phyloP scores from a whole-genome alignment of 2,329 filamentous ascomycete genomes.

The Aureobasidium sp. region DNA sequence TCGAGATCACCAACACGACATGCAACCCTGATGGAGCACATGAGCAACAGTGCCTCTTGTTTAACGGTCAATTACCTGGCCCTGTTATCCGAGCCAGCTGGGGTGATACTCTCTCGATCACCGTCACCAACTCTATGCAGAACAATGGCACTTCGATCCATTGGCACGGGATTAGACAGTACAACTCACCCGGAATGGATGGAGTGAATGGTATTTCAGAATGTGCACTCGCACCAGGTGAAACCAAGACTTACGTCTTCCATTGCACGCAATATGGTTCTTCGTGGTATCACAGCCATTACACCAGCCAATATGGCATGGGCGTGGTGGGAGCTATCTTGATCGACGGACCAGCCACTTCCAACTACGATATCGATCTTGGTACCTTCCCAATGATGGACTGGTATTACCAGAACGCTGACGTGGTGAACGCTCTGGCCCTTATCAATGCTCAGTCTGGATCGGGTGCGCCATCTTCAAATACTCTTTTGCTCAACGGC shows the following conservation, averaged over 20 bases:
- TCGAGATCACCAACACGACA: conserved; percentile 27
- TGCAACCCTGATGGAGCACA: conserved; percentile 31
- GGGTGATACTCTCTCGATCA: conserved; percentile 41
- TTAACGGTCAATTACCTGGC: conserved; percentile 59
- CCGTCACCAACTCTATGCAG: conserved; percentile 43
- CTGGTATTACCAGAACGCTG: conserved; percentile 23
- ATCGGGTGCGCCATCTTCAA: conserved; percentile 27
- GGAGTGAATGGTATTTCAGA: conserved; percentile 43
- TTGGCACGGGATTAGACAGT: conserved; percentile 53
- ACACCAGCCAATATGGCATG: conserved; percentile 34
- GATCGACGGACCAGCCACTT: conserved; percentile 34
- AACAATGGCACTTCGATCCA: conserved; percentile 53
- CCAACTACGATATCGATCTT: conserved; percentile 30
- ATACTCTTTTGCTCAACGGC: conserved; percentile 37
- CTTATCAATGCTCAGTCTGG: conserved; percentile 21
- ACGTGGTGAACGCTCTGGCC: conserved; percentile 22
- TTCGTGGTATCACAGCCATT: conserved; percentile 36
- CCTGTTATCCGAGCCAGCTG: conserved; percentile 46
- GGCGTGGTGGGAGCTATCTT: conserved; percentile 33
- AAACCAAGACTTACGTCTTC: conserved; percentile 47
- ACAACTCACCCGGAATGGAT: conserved; percentile 45
- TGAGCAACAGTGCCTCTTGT: conserved; percentile 31
- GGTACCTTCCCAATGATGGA: conserved; percentile 23
- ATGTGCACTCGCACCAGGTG: conserved; percentile 41
- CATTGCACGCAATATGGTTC: conserved; percentile 36